Evolutionary conservation across 2,329 filamentous ascomycete species (phyloP).

Genomic region (Exserohilum rostratum): DNA sequence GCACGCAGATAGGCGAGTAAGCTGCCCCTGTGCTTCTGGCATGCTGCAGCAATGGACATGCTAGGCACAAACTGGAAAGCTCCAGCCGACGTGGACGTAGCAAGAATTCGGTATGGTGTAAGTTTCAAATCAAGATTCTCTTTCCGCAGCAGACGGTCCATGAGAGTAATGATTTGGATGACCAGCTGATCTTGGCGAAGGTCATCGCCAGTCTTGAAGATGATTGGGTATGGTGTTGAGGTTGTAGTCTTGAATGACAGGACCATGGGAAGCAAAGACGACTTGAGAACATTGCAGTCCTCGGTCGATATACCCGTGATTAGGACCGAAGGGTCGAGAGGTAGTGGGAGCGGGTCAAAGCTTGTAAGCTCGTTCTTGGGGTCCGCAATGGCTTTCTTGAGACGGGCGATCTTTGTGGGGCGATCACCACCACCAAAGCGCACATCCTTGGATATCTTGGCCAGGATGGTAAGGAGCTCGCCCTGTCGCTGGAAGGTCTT

Average conservation of each 20-base stretch:
- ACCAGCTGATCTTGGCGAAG: conserved; percentile 96
- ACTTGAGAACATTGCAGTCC: conserved; percentile 92
- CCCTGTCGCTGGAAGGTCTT: conserved; percentile 83
- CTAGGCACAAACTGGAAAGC: conserved; percentile 94
- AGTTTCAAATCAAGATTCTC: conserved; percentile 96
- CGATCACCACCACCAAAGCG: conserved; percentile 80
- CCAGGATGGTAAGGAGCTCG: conserved; percentile 84
- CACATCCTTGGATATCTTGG: conserved; percentile 87
- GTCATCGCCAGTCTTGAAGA: conserved; percentile 98
- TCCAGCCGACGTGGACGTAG: conserved; percentile 86
- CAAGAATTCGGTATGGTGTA: conserved; percentile 94
- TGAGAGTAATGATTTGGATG: conserved; percentile 95
- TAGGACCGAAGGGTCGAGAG: conserved; percentile 81
- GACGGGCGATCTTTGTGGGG: conserved; percentile 77
- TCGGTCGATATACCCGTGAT: conserved; percentile 82
- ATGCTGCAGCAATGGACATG: conserved; percentile 80
- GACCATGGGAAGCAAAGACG: conserved; percentile 87
- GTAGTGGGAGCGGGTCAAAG: conserved; percentile 86
- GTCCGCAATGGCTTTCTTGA: conserved; percentile 85
- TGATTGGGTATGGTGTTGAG: conserved; percentile 82
- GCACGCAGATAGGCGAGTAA: conserved; percentile 82
- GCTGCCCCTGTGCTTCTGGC: conserved; percentile 79
- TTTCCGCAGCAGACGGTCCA: conserved; percentile 94
- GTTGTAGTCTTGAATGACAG: conserved; percentile 84
- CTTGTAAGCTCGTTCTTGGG: conserved; percentile 84